Conservation (phyloP, 768 basidiomycete species). For the Mycena polygramma region DNA sequence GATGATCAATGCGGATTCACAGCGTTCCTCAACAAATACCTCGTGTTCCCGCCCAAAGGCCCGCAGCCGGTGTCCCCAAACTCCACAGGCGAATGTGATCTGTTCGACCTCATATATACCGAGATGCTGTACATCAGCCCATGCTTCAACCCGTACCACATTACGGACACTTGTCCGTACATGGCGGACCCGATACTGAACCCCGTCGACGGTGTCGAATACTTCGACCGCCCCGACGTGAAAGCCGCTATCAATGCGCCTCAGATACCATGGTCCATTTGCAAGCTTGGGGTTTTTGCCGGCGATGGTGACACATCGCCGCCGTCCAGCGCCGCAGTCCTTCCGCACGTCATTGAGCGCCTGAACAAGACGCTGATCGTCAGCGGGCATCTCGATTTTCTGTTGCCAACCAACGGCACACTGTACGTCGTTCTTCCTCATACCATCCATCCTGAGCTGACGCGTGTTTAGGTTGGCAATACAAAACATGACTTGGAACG, state of each 20-base stretch:
- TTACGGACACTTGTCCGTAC: slow-evolving; percentile 5
- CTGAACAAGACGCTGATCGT: slow-evolving; percentile 17
- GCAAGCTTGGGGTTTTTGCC: neutral
- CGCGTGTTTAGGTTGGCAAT: slow-evolving; percentile 5
- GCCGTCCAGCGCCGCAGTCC: neutral
- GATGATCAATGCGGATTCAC: slow-evolving; percentile 9
- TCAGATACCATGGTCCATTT: neutral
- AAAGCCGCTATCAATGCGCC: slow-evolving; percentile 5
- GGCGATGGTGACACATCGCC: neutral
- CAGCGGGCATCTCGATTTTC: slow-evolving; percentile 5
- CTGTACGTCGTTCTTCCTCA: neutral
- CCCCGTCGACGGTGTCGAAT: neutral
- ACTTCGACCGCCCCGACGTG: slow-evolving; percentile 13
- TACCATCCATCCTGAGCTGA: neutral
- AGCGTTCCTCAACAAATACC: slow-evolving; percentile 13
- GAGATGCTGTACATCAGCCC: slow-evolving; percentile 1
- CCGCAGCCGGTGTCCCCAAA: neutral
- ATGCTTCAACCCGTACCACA: slow-evolving; percentile 6
- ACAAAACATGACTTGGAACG: slow-evolving; percentile 29
- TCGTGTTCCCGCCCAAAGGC: slow-evolving; percentile 13
- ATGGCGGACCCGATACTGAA: neutral
- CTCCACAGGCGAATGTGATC: neutral
- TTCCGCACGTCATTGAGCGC: slow-evolving; percentile 9
- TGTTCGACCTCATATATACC: neutral
- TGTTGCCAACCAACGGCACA: slow-evolving; percentile 10